These are phyloP conservation scores for Petunia axillaris DNA, from an alignment of 257 asterid species.

Conservation along the genomic window DNA sequence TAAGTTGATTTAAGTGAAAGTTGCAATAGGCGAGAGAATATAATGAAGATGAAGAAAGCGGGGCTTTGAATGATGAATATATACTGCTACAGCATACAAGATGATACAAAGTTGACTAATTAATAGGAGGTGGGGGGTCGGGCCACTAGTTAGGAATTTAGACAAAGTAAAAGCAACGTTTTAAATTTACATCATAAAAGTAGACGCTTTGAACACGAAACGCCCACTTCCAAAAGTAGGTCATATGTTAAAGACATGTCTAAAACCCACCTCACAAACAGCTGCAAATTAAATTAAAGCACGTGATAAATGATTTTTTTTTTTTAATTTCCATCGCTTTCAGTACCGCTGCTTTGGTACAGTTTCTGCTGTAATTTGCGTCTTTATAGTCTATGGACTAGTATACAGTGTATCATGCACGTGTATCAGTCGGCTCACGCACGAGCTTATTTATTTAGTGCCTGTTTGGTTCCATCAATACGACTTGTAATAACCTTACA, in stretches of 20 bases:
- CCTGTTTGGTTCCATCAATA: too few relatives aligned
- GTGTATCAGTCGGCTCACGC: neutral
- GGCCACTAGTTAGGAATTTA: neutral
- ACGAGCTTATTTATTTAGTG: neutral
- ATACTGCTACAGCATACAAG: neutral
- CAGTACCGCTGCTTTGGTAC: neutral
- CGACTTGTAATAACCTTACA: too few relatives aligned
- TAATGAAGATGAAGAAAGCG: neutral
- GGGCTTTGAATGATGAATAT: neutral
- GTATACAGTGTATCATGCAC: neutral
- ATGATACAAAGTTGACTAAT: too few relatives aligned
- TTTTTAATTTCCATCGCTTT: neutral
- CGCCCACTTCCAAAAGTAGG: neutral
- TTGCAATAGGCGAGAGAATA: neutral
- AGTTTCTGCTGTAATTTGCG: neutral
- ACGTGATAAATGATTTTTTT: slow-evolving; percentile 3
- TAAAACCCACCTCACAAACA: neutral
- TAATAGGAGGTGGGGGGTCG: too few relatives aligned
- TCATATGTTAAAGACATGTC: neutral
- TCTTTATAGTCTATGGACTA: too few relatives aligned
- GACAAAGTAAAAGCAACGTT: slow-evolving; percentile 5
- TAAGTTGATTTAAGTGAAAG: neutral
- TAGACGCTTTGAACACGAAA: neutral
- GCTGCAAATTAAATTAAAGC: neutral
- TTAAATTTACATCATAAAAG: neutral